Evolutionary conservation across 1,139 yeast genomes (phyloP), one percentile per base, ranked within the genome.

Genomic region (Hansenula sp.): DNA sequence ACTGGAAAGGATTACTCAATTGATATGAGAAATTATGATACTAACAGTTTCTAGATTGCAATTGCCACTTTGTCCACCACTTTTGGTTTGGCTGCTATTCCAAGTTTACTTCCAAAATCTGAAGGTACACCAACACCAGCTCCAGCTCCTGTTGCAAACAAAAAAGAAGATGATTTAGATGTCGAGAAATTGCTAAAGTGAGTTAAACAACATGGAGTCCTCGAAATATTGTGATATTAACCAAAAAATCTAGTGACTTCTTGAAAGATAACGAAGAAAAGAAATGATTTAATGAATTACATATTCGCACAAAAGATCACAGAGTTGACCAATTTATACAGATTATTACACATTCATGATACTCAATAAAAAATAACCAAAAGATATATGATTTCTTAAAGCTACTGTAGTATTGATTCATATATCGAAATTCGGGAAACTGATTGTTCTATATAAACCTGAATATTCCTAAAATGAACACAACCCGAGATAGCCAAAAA

Each of bases 181-280:
- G 72, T 79, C 46, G 86, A 79, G 55, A 76, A 77, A 57, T 63
- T 76, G 53, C 62, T 81, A 52, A 72, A 69, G 80, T 75, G 66
- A 52, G 80, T 74, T n/a, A n/a, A n/a, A n/a, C n/a, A n/a, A n/a
- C n/a, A n/a, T n/a, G n/a, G n/a, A n/a, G 12, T 16, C 6, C 8
- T 24, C 13, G 9, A 13, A 24, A 24, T 6, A 13, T 21, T 21
- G 24, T 6, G 9, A 6, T 21, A 4, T 24, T 24, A 20, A 34
- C 30, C 27, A 19, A 34, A 31, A n/a, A 6, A 2, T 22, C 1
- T 33, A 47, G 48, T 29, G 56, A 60, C 32, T 50, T 57, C 42
- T 44, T 57, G 36, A 53, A 56, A 35, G 61, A 57, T n/a, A 22
- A 33, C 18, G 39, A 44, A 36, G 38, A 39, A 43, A 31, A 46